phyloP scores from a whole-genome alignment of 2,329 filamentous ascomycete species.

The Curvularia sp. region DNA sequence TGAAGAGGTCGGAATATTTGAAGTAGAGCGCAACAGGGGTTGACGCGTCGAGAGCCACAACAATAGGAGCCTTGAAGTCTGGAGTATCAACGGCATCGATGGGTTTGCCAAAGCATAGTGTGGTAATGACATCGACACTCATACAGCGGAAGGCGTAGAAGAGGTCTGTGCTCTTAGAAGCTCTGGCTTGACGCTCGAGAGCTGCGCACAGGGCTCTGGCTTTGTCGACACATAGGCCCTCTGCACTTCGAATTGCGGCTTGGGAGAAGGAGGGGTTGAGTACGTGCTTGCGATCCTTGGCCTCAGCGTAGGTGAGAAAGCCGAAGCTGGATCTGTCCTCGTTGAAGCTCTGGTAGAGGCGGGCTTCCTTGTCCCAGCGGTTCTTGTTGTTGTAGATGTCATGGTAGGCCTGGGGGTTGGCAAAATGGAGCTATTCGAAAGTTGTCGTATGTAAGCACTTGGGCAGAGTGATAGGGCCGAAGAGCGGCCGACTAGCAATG shows the following conservation, averaged over 20 bases:
- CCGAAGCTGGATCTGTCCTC: slow-evolving; percentile 55
- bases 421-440: slow-evolving; percentile 53
- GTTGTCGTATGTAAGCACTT: slow-evolving; percentile 14
- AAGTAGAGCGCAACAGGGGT: slow-evolving; percentile 49
- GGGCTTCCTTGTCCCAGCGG: slow-evolving; percentile 54
- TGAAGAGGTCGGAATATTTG: slow-evolving; percentile 51
- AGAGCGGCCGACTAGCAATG: slow-evolving; percentile 4
- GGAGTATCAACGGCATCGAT: slow-evolving; percentile 51
- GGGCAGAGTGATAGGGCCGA: slow-evolving; percentile 1
- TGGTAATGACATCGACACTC: slow-evolving; percentile 38
- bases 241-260: slow-evolving; percentile 46
- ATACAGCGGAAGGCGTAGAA: slow-evolving; percentile 35
- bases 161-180: slow-evolving; percentile 29
- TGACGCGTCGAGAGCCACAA: slow-evolving; percentile 53
- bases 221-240: slow-evolving; percentile 51
- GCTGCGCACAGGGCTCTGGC: slow-evolving; percentile 43
- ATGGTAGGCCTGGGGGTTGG: slow-evolving; percentile 52
- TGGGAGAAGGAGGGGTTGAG: slow-evolving; percentile 55
- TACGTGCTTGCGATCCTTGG: slow-evolving; percentile 54
- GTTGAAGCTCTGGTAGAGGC: slow-evolving; percentile 53
- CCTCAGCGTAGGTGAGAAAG: slow-evolving; percentile 50
- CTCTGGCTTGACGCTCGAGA: slow-evolving; percentile 36
- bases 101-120: slow-evolving; percentile 54
- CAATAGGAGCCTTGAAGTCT: slow-evolving; percentile 53
- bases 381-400: slow-evolving; percentile 55